Base-by-base conservation (phyloP, 208 protist species). In the Entamoeba moshkovskii region DNA sequence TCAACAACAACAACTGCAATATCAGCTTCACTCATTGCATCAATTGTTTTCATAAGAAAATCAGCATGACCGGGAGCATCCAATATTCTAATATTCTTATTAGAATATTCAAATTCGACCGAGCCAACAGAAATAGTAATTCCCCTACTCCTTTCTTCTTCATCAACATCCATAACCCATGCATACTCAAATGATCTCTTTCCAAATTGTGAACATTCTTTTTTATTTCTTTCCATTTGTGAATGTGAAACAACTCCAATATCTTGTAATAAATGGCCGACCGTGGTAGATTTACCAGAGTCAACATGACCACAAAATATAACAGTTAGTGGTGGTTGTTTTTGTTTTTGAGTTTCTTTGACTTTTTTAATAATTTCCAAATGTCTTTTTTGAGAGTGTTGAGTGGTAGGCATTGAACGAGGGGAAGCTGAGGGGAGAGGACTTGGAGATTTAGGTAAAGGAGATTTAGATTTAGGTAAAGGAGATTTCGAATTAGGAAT, bases 1-100 rank as follows among this genome's bases (percentile, higher is more conserved):
- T 96, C 96, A 45, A 98, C 96, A 85, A 98, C 96, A 91, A 98
- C 96, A 45, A 98, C 49, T 44, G 97, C 98, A 92, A 96, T 95
- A 96, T 98, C 98, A 94, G 98, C 98, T 96, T 94, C 45, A 52
- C 98, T 98, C 91, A 98, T 98, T 95, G 98, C 99, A 93, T 98
- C 98, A 96, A 99, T 99, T 98, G 99, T 99, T 97, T 99, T 99
- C 96, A 99, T 99, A 94, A 99, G 98, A 97, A 99, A 99, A 96
- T 99, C 98, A 94, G 98, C 97, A 95, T 99, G 99, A 42, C 99
- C 99, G 44, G 99, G 99, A 95, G 98, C 99, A 97, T 99, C 99
- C 95, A 99, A 99, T 97, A 99, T 98, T 92, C 98, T 99, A 96
- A 99, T 98, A 95, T 99, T 97, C 96, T 98, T 98, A 95, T 99